phyloP scores from a whole-genome alignment of 169 alveolate genomes.

The Eimeria sp. region DNA sequence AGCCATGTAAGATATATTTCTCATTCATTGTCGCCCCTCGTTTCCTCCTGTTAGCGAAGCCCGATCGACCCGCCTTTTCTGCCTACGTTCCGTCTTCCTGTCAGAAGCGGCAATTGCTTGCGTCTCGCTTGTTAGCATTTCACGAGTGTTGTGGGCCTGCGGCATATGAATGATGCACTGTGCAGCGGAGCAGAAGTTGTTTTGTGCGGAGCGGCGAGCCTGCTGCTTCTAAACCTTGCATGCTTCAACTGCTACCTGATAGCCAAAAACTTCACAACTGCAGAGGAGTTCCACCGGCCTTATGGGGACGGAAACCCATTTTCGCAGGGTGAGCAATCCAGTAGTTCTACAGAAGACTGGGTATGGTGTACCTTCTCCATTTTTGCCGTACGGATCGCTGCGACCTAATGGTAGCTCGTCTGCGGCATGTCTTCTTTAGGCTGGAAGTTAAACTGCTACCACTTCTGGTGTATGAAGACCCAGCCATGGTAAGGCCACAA shows the following conservation, averaged over 20 bases:
- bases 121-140: neutral
- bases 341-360: too few species aligned
- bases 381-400: too few species aligned
- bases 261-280: constrained; percentile 61
- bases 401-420: too few species aligned
- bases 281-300: constrained; percentile 59
- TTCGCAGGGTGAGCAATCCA: constrained; percentile 37
- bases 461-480: constrained; percentile 37
- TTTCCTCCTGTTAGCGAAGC: neutral
- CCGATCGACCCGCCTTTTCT: neutral
- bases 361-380: too few species aligned
- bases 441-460: constrained; percentile 26
- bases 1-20: neutral
- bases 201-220: constrained; percentile 26
- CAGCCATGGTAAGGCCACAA: neutral
- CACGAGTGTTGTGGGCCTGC: neutral
- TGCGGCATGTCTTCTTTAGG: neutral
- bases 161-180: neutral
- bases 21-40: neutral
- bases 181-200: constrained; percentile 68
- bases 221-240: constrained; percentile 43
- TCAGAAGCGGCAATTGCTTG: neutral
- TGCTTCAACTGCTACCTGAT: constrained; percentile 61
- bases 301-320: constrained; percentile 68
- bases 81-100: neutral